These are phyloP conservation scores for Fabrea salina DNA, from an alignment of 169 alveolate species.

Conservation along the genomic window DNA sequence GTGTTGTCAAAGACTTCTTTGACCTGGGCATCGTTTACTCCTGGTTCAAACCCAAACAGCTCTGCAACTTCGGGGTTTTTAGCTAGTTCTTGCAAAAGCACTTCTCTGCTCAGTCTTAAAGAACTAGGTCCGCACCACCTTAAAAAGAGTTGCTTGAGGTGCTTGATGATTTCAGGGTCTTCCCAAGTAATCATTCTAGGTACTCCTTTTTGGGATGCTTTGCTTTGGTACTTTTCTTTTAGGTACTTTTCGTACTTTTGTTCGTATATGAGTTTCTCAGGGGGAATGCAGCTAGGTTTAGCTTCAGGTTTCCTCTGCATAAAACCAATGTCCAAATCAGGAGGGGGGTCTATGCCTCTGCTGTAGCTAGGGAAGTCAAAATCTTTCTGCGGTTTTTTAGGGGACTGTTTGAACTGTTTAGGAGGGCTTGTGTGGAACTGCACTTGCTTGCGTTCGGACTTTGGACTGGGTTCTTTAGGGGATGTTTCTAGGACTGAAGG, in stretches of 20 bases:
- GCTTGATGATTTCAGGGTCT: conserved; percentile 14
- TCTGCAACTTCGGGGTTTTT: conserved; percentile 8
- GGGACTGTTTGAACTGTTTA: too few species aligned
- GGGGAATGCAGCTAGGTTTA: not conserved
- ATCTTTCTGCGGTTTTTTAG: too few species aligned
- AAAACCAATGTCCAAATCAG: conserved; percentile 16
- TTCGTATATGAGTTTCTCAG: conserved; percentile 21
- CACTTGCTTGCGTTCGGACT: too few species aligned
- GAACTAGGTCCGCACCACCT: not conserved
- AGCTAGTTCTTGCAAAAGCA: not conserved
- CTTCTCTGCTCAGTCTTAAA: not conserved
- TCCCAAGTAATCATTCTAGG: not conserved
- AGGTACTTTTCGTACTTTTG: conserved; percentile 19
- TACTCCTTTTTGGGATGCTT: not conserved
- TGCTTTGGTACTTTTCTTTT: not conserved
- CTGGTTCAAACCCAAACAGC: conserved; percentile 19
- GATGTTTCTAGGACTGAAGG: too few species aligned
- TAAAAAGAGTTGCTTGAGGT: not conserved
- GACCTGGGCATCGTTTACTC: not conserved
- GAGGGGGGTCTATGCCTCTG: conserved; percentile 22
- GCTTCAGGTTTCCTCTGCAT: not conserved
- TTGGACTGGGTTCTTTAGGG: too few species aligned
- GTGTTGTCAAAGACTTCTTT: conserved; percentile 4
- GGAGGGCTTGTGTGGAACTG: too few species aligned
- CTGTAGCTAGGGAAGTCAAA: conserved; percentile 24